These are phyloP conservation scores for Aspergillus alliaceus DNA, from an alignment of 2,329 filamentous ascomycete species.

Conservation along the genomic window DNA sequence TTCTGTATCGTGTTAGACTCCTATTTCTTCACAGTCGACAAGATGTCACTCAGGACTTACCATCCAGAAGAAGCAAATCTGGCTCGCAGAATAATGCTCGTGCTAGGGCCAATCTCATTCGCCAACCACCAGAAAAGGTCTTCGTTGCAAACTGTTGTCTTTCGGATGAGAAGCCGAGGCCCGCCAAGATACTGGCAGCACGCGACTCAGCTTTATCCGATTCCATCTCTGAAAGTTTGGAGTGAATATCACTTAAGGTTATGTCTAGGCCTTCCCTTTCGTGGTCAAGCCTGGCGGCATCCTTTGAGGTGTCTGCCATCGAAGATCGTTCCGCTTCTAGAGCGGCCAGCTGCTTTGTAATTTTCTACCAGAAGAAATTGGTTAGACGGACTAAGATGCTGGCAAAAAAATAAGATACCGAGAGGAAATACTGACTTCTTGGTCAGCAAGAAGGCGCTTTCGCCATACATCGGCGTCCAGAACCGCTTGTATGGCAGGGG, in stretches of 20 bases:
- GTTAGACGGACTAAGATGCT: background rate
- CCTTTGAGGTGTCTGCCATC: slow-evolving; percentile 87
- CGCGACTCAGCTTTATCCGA: slow-evolving; percentile 96
- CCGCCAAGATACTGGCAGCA: slow-evolving; percentile 92
- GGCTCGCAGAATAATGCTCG: slow-evolving; percentile 97
- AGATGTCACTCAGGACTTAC: slow-evolving; percentile 28
- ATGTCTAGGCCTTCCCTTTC: slow-evolving; percentile 88
- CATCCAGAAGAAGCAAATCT: slow-evolving; percentile 88
- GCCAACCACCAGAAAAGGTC: slow-evolving; percentile 99
- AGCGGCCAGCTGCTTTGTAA: slow-evolving; percentile 70
- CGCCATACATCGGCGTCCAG: slow-evolving; percentile 98
- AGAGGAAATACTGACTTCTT: slow-evolving; percentile 62
- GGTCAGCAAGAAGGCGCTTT: slow-evolving; percentile 87
- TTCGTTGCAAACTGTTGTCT: slow-evolving; percentile 90
- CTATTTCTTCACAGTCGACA: background rate
- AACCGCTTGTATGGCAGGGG: slow-evolving; percentile 89
- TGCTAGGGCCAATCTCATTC: slow-evolving; percentile 94
- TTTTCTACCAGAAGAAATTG: slow-evolving; percentile 55
- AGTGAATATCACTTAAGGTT: slow-evolving; percentile 86
- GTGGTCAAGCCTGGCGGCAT: slow-evolving; percentile 79
- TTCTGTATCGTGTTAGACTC: slow-evolving; percentile 54
- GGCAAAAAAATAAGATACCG: background rate
- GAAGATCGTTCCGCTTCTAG: slow-evolving; percentile 75
- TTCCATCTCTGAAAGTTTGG: slow-evolving; percentile 96
- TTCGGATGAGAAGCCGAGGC: slow-evolving; percentile 93